Evolutionary conservation across 2,329 filamentous ascomycete species (phyloP), one percentile per base, ranked within the genome.

Genomic region (Fusarium clavum): DNA sequence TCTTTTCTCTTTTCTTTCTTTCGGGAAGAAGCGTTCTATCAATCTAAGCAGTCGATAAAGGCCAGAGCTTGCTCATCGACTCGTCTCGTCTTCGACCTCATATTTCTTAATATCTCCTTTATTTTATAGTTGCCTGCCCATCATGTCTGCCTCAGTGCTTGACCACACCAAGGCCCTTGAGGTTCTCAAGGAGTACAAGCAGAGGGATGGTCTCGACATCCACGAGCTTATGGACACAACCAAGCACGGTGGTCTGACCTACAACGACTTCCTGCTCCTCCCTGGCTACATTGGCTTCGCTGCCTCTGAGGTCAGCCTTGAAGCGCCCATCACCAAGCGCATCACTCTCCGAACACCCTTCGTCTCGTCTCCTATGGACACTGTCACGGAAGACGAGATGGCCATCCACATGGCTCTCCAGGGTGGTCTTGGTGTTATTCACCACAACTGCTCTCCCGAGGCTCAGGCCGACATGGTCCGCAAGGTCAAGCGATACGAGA

Each of bases 401-500:
- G 97, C 96, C 72, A 98, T 99, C 77, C 93, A 98, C 84, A 97
- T 97, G 88, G 93, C 93, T 55, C 87, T 96, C 32, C 91, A 96
- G 79, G 93, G 93, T 76, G 93, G 93, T 77, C 86, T 97, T 20
- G 93, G 96, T 84, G 94, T 99, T 75, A 97, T 99, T 75, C 96
- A 99, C 87, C 96, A 99, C 89, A 99, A 99, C 87, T 99, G 96
- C 88, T 96, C 94, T n/a, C 89, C 94, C 30, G 94, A 98, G 29
- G 93, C 93, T 59, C 96, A 99, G 86, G 96, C 96, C 73, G 94
- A 97, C 85, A 99, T 99, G 96, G 93, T 99, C 74, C 90, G 94
- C 82, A 98, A 98, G 86, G 96, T 99, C 76, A 99, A 99, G 91
- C 90, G 96, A 78, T 99, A 94, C 83, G 96, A 99, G 86, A 99